Conservation (phyloP, 805 yeast species). For the Ogataea haglerorum region DNA sequence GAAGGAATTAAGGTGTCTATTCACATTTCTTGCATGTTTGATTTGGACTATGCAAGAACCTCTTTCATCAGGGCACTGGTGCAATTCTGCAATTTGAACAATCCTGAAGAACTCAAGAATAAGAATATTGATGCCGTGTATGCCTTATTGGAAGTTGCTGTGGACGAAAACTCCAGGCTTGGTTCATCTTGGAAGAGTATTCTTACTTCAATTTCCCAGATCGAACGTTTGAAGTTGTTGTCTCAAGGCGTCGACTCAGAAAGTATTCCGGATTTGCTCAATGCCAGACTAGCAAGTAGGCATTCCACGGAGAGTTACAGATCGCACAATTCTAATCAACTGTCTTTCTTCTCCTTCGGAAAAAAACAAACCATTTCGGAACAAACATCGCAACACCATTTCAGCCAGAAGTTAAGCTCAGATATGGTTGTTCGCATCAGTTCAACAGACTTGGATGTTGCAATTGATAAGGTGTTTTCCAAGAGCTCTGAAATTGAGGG, state of each 20-base stretch:
- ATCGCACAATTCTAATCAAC: constrained; percentile 34
- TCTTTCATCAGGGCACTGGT: constrained; percentile 88
- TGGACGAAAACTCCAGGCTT: constrained; percentile 72
- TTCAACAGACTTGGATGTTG: constrained; percentile 68
- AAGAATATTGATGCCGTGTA: constrained; percentile 83
- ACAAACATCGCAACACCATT: constrained; percentile 65
- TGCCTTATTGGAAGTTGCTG: constrained; percentile 70
- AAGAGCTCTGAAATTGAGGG: constrained; percentile 78
- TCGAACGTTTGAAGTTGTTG: constrained; percentile 84
- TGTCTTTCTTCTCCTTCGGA: constrained; percentile 55
- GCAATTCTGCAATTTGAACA: constrained; percentile 79
- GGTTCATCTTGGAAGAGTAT: constrained; percentile 82
- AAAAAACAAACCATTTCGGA: constrained; percentile 55
- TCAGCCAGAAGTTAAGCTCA: constrained; percentile 62
- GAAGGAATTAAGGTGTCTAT: constrained; percentile 86
- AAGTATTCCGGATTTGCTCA: constrained; percentile 78
- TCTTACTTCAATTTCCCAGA: constrained; percentile 78
- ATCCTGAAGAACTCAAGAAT: constrained; percentile 68
- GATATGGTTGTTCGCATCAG: constrained; percentile 55
- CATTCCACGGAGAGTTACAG: constrained; percentile 52
- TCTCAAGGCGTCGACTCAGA: constrained; percentile 85
- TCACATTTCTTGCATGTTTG: constrained; percentile 79
- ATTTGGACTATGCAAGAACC: constrained; percentile 76
- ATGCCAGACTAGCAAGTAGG: constrained; percentile 64
- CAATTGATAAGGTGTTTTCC: constrained; percentile 83